Evolutionary conservation across 495 filamentous ascomycete genomes (phyloP), one percentile per base, ranked within the genome.

Genomic region (Annulohypoxylon moriforme): DNA sequence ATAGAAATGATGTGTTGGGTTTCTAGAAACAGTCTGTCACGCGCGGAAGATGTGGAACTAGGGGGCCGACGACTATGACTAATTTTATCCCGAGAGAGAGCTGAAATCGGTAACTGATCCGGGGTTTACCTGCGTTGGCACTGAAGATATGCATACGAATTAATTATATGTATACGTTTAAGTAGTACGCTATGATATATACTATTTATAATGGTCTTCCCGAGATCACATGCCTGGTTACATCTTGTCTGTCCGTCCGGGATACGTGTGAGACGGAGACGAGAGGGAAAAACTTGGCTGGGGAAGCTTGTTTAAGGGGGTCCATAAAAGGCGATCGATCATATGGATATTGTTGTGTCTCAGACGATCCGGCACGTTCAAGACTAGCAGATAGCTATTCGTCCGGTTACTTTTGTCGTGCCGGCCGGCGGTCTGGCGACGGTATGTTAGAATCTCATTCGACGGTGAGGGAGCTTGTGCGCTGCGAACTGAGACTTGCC

Each of bases 281-380:
- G 24, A 22, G 13, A 33, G 27, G 24, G 46, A 27, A 14, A 50
- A 34, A 14, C 0, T 40, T n/a, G 11, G 4, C 11, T 13, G 29
- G 46, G 27, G 22, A 47, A 40, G 34, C 0, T 4, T 33, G 4
- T 3, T 29, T 27, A 4, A 18, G 14, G 42, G 42, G 38, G 31
- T 10, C 53, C 20, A 36, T 57, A 57, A 22, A 20, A 1, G 53
- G 1, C 53, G 36, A 57, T 58, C 38, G 24, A 52, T 52, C 33
- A 53, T 50, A 29, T 29, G 27, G 27, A 29, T 29, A 29, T 29
- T 6, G 6, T 29, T n/a, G 13, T 44, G 40, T 44, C 40, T 44
- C 7, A 20, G 62, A 50, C 33, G 47, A 68, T 69, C 50, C 24
- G 24, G 8, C 52, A 59, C 50, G 67, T 69, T 69, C 10, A 47